phyloP scores from a whole-genome alignment of 2,329 filamentous ascomycete genomes.

The Aspergillus viridinutans region DNA sequence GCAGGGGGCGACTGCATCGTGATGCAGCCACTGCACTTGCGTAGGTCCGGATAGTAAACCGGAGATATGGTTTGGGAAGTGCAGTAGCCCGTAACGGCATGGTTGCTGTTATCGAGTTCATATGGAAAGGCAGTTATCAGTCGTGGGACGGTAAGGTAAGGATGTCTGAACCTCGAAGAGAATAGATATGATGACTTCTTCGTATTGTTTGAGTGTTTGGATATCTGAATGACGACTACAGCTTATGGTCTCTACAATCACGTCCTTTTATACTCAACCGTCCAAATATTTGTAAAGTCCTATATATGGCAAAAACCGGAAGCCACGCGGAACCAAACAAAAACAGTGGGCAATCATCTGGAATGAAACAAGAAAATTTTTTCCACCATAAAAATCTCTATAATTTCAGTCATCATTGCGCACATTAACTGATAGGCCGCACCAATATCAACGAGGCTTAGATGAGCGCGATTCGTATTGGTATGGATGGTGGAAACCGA shows the following conservation, averaged over 20 bases:
- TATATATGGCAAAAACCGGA: conserved; percentile 17
- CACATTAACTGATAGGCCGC: background rate
- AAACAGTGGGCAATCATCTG: conserved; percentile 2
- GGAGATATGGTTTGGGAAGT: conserved; percentile 23
- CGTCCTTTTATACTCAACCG: conserved; percentile 4
- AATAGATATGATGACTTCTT: background rate
- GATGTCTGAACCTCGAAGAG: background rate
- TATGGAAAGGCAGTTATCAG: conserved; percentile 10
- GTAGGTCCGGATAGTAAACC: conserved; percentile 22
- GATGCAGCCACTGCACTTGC: conserved; percentile 19
- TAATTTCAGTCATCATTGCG: background rate
- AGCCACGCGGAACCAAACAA: conserved; percentile 5
- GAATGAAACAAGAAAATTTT: background rate
- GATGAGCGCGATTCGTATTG: background rate
- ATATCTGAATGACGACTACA: background rate
- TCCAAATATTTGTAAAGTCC: background rate
- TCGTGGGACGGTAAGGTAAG: background rate
- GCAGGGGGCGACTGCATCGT: conserved; percentile 15
- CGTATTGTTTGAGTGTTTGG: background rate
- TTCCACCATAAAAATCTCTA: background rate
- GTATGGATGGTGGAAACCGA: background rate
- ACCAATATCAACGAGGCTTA: background rate
- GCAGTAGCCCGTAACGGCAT: conserved; percentile 25
- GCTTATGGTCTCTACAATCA: background rate
- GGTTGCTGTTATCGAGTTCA: conserved; percentile 27